These are phyloP conservation scores for Aspergillus neoniger DNA, from an alignment of 2,329 filamentous ascomycete genomes.

Conservation along the genomic window DNA sequence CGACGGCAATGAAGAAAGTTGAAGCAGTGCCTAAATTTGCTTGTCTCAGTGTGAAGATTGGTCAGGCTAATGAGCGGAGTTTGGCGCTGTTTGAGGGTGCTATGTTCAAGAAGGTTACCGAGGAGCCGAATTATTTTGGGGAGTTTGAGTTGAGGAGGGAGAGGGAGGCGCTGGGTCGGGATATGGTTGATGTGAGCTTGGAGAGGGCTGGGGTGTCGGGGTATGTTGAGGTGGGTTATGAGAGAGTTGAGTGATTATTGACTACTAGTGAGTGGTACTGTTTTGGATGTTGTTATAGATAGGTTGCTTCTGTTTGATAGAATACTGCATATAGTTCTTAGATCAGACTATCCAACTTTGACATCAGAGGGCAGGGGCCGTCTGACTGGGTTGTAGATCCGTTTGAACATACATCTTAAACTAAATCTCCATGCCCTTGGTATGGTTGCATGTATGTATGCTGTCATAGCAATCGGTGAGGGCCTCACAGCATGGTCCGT, in stretches of 20 bases:
- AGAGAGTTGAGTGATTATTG: slow-evolving; percentile 6
- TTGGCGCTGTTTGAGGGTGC: slow-evolving; percentile 62
- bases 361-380: neutral
- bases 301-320: neutral
- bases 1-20: slow-evolving; percentile 9
- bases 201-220: slow-evolving; percentile 34
- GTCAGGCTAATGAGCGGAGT: slow-evolving; percentile 57
- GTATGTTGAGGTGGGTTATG: slow-evolving; percentile 45
- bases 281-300: neutral
- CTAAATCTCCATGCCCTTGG: too few species aligned
- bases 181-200: slow-evolving; percentile 31
- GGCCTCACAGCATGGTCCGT: neutral
- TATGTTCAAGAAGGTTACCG: slow-evolving; percentile 55
- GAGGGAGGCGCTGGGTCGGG: slow-evolving; percentile 33
- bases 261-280: too few species aligned
- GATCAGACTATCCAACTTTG: neutral
- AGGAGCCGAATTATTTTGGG: slow-evolving; percentile 65
- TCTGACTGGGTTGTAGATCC: neutral
- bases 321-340: too few species aligned
- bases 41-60: slow-evolving; percentile 64
- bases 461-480: neutral
- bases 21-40: slow-evolving; percentile 22
- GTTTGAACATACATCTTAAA: too few species aligned
- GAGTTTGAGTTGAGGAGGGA: slow-evolving; percentile 61
- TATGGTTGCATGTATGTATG: neutral